phyloP scores from a whole-genome alignment of 2,329 filamentous ascomycete genomes.

The Neonectria neomacrospora region DNA sequence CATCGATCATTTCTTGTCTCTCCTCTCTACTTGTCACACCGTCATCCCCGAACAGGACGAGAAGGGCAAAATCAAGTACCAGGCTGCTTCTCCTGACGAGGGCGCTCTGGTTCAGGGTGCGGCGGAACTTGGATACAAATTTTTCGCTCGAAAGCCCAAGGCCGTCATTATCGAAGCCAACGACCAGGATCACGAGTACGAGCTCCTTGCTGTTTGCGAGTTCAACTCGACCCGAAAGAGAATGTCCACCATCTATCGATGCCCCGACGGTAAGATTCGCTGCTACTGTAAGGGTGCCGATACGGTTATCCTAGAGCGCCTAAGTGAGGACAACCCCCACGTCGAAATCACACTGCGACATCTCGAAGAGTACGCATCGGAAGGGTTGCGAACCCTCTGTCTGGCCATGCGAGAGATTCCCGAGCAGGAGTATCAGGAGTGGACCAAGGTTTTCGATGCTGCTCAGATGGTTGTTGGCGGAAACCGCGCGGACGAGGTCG shows the following conservation, averaged over 20 bases:
- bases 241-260: constrained; percentile 98
- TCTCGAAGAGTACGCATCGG: constrained; percentile 97
- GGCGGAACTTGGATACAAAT: constrained; percentile 85
- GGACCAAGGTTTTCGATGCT: constrained; percentile 86
- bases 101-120: constrained; percentile 96
- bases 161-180: constrained; percentile 85
- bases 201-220: constrained; percentile 95
- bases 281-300: constrained; percentile 97
- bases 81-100: constrained; percentile 96
- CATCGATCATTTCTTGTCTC: constrained; percentile 83
- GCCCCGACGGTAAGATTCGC: constrained; percentile 93
- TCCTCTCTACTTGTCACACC: constrained; percentile 93
- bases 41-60: constrained; percentile 93
- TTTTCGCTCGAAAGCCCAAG: constrained; percentile 88
- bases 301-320: constrained; percentile 93
- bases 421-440: constrained; percentile 88
- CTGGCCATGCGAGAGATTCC: constrained; percentile 93
- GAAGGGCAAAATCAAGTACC: constrained; percentile 91
- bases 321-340: constrained; percentile 84
- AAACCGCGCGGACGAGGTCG: constrained; percentile 91
- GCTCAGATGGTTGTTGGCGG: constrained; percentile 91
- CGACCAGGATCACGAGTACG: constrained; percentile 81
- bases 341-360: constrained; percentile 92
- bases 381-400: constrained; percentile 93
- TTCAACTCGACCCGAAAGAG: constrained; percentile 95